phyloP scores from a whole-genome alignment of 2,329 filamentous ascomycete genomes.

The Dactylellina cionopaga region DNA sequence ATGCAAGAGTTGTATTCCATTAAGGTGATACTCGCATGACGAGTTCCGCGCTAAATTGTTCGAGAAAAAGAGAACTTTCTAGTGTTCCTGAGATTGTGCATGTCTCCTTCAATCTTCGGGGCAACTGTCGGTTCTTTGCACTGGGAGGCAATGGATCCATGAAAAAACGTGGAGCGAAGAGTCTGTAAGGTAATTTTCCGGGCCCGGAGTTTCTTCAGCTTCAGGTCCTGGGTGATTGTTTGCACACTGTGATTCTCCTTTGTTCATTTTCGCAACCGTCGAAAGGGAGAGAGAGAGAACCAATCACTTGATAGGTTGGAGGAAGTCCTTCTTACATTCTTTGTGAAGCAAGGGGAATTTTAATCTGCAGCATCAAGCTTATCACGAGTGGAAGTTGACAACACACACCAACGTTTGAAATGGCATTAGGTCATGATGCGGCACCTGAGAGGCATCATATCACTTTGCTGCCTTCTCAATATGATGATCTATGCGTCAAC shows the following conservation, averaged over 20 bases:
- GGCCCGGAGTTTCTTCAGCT: slow-evolving; percentile 48
- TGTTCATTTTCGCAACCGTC: slow-evolving; percentile 15
- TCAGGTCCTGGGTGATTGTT: too few species aligned
- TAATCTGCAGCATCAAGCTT: slow-evolving; percentile 17
- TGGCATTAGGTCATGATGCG: slow-evolving; percentile 23
- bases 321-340: slow-evolving; percentile 46
- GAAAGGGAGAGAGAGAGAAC: slow-evolving; percentile 10
- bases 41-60: slow-evolving; percentile 44
- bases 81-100: slow-evolving; percentile 1
- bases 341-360: slow-evolving; percentile 51
- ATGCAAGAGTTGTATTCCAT: slow-evolving; percentile 20
- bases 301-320: slow-evolving; percentile 14
- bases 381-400: slow-evolving; percentile 14
- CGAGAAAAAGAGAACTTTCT: slow-evolving; percentile 40
- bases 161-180: too few species aligned
- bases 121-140: slow-evolving; percentile 14
- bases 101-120: slow-evolving; percentile 25
- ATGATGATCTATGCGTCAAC: not conserved
- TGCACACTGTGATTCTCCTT: slow-evolving; percentile 24
- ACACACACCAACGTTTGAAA: not conserved
- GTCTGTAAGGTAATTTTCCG: too few species aligned
- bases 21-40: slow-evolving; percentile 46
- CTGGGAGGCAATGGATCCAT: slow-evolving; percentile 8
- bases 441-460: slow-evolving; percentile 47
- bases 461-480: not conserved